Percentiles rank a stretch among this genome's conserved stretches.
These are phyloP conservation scores for Modicella reniformis DNA, from an alignment of 371 early-diverging fungal species.

Conservation along the genomic window DNA sequence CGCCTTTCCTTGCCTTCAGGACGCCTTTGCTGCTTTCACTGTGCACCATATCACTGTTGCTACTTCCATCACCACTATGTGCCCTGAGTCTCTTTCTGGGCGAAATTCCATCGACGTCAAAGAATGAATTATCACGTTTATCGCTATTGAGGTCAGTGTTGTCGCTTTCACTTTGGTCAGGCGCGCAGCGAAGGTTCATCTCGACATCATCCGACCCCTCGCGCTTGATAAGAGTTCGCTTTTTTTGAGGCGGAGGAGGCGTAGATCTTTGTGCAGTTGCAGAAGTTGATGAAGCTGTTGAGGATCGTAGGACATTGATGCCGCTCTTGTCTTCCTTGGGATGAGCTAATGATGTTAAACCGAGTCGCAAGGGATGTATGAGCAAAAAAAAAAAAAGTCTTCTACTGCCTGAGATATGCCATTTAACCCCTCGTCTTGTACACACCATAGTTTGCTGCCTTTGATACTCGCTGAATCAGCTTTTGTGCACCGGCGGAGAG, in stretches of 20 bases:
- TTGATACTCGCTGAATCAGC: slow-evolving; percentile 31
- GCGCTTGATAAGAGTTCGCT: slow-evolving; percentile 25
- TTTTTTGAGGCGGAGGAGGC: neutral
- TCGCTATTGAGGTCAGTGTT: neutral
- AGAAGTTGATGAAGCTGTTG: neutral
- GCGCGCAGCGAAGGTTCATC: neutral
- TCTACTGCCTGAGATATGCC: too few species aligned
- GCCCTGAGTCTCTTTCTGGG: slow-evolving; percentile 5
- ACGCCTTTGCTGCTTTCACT: neutral
- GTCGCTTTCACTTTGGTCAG: neutral
- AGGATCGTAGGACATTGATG: neutral
- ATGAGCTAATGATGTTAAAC: too few species aligned
- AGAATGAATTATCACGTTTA: neutral
- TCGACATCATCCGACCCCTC: slow-evolving; percentile 27
- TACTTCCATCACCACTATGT: neutral
- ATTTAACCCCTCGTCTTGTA: neutral
- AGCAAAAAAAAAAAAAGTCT: too few species aligned
- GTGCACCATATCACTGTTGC: neutral
- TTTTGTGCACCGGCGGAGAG: slow-evolving; percentile 15
- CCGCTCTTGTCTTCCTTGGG: neutral
- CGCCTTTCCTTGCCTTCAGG: neutral
- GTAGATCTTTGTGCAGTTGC: too few species aligned
- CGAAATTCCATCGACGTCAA: neutral
- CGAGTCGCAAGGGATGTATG: too few species aligned
- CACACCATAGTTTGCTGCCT: slow-evolving; percentile 23